A percentile compares a stretch with the other conserved stretches of the same genome.
These are phyloP conservation scores for Skeletonema grethae DNA, from an alignment of 108 stramenopile species.

Conservation along the genomic window DNA sequence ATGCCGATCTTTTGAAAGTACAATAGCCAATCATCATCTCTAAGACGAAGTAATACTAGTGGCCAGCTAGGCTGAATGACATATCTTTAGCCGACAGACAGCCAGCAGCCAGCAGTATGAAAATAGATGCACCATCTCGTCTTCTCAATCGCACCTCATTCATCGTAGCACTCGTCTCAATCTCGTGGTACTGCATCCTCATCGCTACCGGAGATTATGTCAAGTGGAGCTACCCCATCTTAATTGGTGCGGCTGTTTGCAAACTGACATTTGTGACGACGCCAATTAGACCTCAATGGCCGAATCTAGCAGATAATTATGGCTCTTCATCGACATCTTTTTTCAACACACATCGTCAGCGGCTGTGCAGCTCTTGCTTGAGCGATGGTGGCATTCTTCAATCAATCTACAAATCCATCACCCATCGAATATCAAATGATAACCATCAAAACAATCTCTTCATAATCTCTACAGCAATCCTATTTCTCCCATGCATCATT, in stretches of 20 bases:
- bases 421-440: background rate
- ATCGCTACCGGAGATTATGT: slow-evolving; percentile 4
- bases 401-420: background rate
- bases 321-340: background rate
- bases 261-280: background rate
- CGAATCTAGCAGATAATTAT: background rate
- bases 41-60: no score
- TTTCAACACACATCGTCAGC: background rate
- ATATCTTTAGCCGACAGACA: no score
- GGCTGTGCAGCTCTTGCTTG: background rate
- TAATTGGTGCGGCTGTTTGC: background rate
- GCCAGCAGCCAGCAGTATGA: background rate
- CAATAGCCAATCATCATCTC: no score
- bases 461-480: background rate
- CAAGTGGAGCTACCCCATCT: slow-evolving; percentile 8
- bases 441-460: background rate
- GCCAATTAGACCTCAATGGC: background rate
- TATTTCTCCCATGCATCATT: background rate
- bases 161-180: background rate
- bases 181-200: slow-evolving; percentile 1
- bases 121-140: background rate
- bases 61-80: no score
- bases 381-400: background rate
- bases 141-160: slow-evolving; percentile 8
- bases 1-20: no score